Evolutionary conservation across 306 rosid genomes (phyloP), one percentile per base, ranked within the genome.

Genomic region (Mucuna pruriens): DNA sequence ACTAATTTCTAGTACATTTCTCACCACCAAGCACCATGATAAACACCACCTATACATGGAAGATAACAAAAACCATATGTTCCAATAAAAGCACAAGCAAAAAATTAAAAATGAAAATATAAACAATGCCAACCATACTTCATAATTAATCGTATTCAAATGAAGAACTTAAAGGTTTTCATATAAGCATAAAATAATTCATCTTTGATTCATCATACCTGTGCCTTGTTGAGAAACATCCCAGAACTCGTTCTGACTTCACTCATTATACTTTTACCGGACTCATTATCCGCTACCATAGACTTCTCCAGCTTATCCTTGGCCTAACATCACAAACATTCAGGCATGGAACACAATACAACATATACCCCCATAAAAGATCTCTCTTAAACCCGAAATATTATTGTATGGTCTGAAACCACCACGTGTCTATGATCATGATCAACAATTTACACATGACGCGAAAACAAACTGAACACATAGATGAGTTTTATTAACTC

Each of bases 231-330:
- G 49, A 96, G 94, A 80, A 93, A 96, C 98, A 90, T 96, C 62
- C 99, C 99, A 16, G 97, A 92, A 84, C 99, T 96, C 55, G 99
- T 96, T 80, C 99, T 91, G 22, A 90, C 97, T 78, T 89, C 86
- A 74, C 99, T 96, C 86, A 8, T 23, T 75, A 92, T 58, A 85
- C 94, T 90, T 88, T 90, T 83, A 12, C 99, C 99, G 2, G 98
- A 92, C 12, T 87, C 96, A 40, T 88, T 92, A 78, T 94, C 98
- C 0, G 97, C 97, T 84, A 96, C 99, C 99, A 92, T 92, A 4
- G 99, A 96, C 78, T 57, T 77, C 85, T 92, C 91, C 44, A 96
- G 90, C 90, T 96, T 92, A 79, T 84, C 87, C 90, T 86, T 93
- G 0, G 99, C 92, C 99, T 96, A 78, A 65, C 15, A 70, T 65